These are phyloP conservation scores for Aquilaria agallochum DNA, from an alignment of 441 rosid genomes.

Conservation along the genomic window DNA sequence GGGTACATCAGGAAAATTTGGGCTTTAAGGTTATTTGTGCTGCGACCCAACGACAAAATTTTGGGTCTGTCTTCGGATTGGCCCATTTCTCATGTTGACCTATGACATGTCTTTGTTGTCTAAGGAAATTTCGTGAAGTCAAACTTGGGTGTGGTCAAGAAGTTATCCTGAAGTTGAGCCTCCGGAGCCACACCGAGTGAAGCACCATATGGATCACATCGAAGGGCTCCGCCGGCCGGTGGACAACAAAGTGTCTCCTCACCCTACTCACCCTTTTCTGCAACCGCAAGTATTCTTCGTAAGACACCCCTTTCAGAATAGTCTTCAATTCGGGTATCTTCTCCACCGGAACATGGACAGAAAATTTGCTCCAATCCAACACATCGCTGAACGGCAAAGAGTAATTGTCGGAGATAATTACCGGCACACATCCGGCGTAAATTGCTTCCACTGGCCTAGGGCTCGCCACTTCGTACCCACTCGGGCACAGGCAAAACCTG, in stretches of 20 bases:
- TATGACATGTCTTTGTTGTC: too few species aligned
- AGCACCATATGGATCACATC: slow-evolving; percentile 41
- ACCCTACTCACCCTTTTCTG: slow-evolving; percentile 30
- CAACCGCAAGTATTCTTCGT: slow-evolving; percentile 26
- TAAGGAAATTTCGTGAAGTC: too few species aligned
- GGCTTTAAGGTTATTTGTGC: too few species aligned
- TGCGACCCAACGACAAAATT: too few species aligned
- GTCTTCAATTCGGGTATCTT: slow-evolving; percentile 34
- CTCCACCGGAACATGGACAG: slow-evolving; percentile 25
- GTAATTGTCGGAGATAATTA: slow-evolving; percentile 33
- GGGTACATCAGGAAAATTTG: too few species aligned
- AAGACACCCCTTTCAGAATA: slow-evolving; percentile 22
- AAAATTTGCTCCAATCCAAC: slow-evolving; percentile 34
- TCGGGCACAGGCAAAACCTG: slow-evolving; percentile 39
- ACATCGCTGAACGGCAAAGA: slow-evolving; percentile 40
- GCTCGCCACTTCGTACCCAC: slow-evolving; percentile 44
- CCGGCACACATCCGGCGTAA: slow-evolving; percentile 35
- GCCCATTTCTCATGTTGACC: too few species aligned
- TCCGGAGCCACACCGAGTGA: slow-evolving; percentile 41
- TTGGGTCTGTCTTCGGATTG: too few species aligned
- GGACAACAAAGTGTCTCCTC: slow-evolving; percentile 34
- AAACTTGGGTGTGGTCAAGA: slow-evolving; percentile 20
- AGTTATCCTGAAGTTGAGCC: slow-evolving; percentile 28
- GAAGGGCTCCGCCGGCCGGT: slow-evolving; percentile 41
- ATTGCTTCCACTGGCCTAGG: slow-evolving; percentile 33